Evolutionary conservation across 2,329 filamentous ascomycete genomes (phyloP), one percentile per base, ranked within the genome.

Genomic region (Teratosphaeria pseudoeucalypti): DNA sequence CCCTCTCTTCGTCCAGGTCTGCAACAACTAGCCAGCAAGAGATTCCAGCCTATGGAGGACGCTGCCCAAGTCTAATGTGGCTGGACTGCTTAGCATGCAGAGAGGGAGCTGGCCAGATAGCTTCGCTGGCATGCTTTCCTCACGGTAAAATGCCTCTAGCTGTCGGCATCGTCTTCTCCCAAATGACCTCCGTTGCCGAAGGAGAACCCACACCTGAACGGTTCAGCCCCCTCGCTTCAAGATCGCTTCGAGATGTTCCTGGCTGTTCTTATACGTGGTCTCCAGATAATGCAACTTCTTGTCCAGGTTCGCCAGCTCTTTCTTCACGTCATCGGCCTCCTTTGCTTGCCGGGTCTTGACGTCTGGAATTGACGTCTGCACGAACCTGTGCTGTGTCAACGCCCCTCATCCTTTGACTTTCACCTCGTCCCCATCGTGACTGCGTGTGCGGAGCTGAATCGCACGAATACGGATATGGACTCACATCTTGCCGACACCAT

Each of bases 401-500:
- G 9, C 19, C 16, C 6, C 1, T 19, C 19, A 7, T 16, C 19
- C 43, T 6, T 5, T 26, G 23, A 23, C 16, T 6, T 23, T 19
- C 43, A 19, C 19, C n/a, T 49, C 19, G 16, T 23, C 9, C 43
- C 6, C 43, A 5, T 34, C 14, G 9, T 12, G 19, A 34, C 26
- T 34, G 52, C 16, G 27, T 9, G 34, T 34, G 9, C 49, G n/a
- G 43, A 26, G n/a, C n/a, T 23, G 6, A 2, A 49, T n/a, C 16
- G n/a, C 6, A 26, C 34, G 34, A 16, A 37, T 29, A 19, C 6
- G 23, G 11, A 19, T 57, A 12, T 39, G 34, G 27, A 23, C 66
- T 62, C 75, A 96, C 94, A 99, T 97, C 78, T 97, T 99, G 57
- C 94, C 94, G 11, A 97, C 88, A 6, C 92, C 92, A 76, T 97